phyloP scores from a whole-genome alignment of 2,329 filamentous ascomycete species.

The Juglanconis sp. region DNA sequence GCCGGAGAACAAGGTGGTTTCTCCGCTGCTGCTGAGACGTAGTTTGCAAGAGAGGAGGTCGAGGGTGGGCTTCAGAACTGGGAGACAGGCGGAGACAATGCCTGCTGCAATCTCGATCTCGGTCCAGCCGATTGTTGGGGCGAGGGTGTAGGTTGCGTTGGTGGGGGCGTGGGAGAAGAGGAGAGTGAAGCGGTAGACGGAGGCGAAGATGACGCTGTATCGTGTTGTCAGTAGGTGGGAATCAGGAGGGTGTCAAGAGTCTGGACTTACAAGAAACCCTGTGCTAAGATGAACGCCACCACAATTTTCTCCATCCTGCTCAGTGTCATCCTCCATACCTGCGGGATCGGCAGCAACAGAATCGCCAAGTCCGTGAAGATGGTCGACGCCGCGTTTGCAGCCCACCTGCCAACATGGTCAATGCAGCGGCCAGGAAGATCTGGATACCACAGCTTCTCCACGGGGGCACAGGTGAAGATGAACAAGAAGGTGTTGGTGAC shows the following conservation, averaged over 20 bases:
- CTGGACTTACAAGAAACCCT: conserved; percentile 40
- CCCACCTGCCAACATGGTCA: conserved; percentile 47
- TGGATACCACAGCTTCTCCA: conserved; percentile 47
- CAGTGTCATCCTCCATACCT: conserved; percentile 44
- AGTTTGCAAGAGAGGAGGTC: conserved; percentile 34
- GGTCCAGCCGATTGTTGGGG: conserved; percentile 45
- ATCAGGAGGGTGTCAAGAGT: neutral
- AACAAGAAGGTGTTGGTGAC: conserved; percentile 46
- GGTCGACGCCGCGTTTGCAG: conserved; percentile 45
- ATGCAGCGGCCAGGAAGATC: conserved; percentile 44
- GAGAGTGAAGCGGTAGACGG: conserved; percentile 44
- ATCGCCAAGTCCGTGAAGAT: conserved; percentile 46
- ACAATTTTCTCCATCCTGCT: conserved; percentile 39
- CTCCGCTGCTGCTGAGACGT: conserved; percentile 30
- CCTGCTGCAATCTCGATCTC: conserved; percentile 47
- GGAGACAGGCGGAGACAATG: conserved; percentile 52
- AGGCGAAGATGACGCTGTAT: conserved; percentile 43
- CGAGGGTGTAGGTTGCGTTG: conserved; percentile 46
- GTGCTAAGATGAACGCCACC: conserved; percentile 40
- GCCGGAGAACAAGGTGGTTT: conserved; percentile 31
- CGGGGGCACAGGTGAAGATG: conserved; percentile 51
- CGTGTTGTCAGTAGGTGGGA: neutral
- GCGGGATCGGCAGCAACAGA: conserved; percentile 40
- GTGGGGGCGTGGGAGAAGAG: conserved; percentile 39
- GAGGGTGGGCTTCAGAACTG: conserved; percentile 47